Conservation (phyloP, 2,329 filamentous ascomycete genomes). For the Pseudocercospora fijiensis region DNA sequence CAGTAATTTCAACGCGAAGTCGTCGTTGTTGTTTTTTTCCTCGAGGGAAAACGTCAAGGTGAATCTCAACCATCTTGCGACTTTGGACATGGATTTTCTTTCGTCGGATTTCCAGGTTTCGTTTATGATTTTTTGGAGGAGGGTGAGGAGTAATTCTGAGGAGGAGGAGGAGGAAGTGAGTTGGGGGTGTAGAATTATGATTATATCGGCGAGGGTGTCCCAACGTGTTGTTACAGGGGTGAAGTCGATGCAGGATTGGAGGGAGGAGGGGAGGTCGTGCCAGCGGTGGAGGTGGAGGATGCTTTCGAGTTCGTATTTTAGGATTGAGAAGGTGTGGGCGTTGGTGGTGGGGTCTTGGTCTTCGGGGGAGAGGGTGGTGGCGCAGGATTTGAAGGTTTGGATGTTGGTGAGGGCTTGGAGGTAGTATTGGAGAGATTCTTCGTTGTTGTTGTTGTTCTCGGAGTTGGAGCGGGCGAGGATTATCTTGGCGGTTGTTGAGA, state of each 20-base stretch:
- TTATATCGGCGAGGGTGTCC: slow-evolving; percentile 49
- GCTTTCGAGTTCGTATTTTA: slow-evolving; percentile 78
- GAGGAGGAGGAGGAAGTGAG: slow-evolving; percentile 3
- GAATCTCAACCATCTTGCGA: slow-evolving; percentile 76
- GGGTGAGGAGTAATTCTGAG: slow-evolving; percentile 26
- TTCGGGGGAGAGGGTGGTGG: slow-evolving; percentile 34
- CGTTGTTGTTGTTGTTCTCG: slow-evolving; percentile 36
- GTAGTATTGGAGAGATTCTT: slow-evolving; percentile 61
- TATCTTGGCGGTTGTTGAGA: slow-evolving; percentile 51
- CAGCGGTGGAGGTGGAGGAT: slow-evolving; percentile 65
- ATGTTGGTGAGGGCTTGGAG: slow-evolving; percentile 61
- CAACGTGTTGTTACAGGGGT: slow-evolving; percentile 37
- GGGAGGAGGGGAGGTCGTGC: slow-evolving; percentile 62
- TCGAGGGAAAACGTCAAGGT: slow-evolving; percentile 69
- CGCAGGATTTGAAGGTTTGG: slow-evolving; percentile 54
- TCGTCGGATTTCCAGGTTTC: slow-evolving; percentile 55
- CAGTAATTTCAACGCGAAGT: slow-evolving; percentile 48
- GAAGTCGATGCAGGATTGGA: slow-evolving; percentile 46
- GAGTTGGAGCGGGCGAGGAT: slow-evolving; percentile 50
- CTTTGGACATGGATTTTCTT: slow-evolving; percentile 55
- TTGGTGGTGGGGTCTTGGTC: slow-evolving; percentile 43
- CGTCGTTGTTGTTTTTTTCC: slow-evolving; percentile 45
- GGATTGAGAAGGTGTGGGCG: slow-evolving; percentile 56
- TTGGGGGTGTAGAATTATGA: slow-evolving; percentile 46
- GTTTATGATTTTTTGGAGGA: slow-evolving; percentile 68